Base-by-base conservation (phyloP, 2,329 filamentous ascomycete species). In the Clonostachys sp. region DNA sequence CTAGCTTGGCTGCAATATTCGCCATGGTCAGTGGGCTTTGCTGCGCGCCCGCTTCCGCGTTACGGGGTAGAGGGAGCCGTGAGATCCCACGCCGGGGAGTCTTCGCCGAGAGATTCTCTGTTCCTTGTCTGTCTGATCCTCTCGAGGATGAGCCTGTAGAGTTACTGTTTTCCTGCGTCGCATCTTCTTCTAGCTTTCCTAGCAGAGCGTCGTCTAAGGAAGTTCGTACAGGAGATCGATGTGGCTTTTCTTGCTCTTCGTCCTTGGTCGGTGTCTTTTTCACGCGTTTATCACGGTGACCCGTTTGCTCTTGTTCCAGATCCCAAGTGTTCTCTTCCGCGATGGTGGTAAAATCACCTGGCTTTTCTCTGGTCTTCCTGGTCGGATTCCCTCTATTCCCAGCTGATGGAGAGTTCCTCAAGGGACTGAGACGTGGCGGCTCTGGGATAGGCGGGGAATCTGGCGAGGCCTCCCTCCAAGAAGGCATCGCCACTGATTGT, bases 1-100 rank as follows among this genome's bases (percentile, higher is more conserved):
- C 82, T 0, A 85, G 69, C 61, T 85, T 85, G 30, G 80, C 80
- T 0, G 79, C 77, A 51, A 85, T 85, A 34, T 69, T 74, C 9
- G 79, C 77, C 74, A 83, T 82, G 17, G 76, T 82, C 5, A 84
- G 61, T 0, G 80, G 80, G 30, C 74, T 80, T 52, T 82, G 79
- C 44, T 77, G 73, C 6, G 70, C 64, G 2, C 61, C 58, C 5
- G 68, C 17, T 20, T 70, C 68, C 3, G 63, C 48, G 48, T 62
- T 57, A 50, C 66, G 60, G 41, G 67, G 61, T n/a, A 72, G 53
- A 18, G 45, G 45, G 12, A 47, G 45, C 36, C 47, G 47, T 12
- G 50, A 47, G 5, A 34, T 36, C 17, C 33, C 35, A 6, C 42
- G 34, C 12, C 45, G 42, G 4, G 50, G 50, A 6, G 50, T 50